These are phyloP conservation scores for Ogataea populi-albae DNA, from an alignment of 805 yeast genomes.

Conservation along the genomic window DNA sequence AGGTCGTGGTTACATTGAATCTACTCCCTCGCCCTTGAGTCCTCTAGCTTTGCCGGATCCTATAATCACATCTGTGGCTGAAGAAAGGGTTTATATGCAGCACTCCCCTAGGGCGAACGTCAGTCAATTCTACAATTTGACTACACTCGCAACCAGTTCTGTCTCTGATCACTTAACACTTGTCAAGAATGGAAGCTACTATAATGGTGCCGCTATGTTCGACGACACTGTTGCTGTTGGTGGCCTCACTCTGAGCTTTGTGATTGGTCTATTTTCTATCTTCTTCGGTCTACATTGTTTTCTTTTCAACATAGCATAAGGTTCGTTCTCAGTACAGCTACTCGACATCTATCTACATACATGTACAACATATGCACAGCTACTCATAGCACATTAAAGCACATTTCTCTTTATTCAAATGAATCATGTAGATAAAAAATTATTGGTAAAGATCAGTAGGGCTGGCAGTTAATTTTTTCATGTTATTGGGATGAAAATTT, in stretches of 20 bases:
- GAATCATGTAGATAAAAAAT: no score
- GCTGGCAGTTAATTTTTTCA: no score
- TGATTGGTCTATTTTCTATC: constrained; percentile 14
- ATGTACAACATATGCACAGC: no score
- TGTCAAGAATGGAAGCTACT: constrained; percentile 7
- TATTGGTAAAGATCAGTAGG: no score
- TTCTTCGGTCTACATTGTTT: constrained; percentile 15
- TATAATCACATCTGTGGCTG: neutral
- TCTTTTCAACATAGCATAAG: constrained; percentile 7
- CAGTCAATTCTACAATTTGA: constrained; percentile 1
- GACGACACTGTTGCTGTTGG: constrained; percentile 1
- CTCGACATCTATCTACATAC: neutral
- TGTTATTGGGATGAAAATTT: no score
- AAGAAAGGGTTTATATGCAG: neutral
- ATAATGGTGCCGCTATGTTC: constrained; percentile 8
- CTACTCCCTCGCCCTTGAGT: constrained; percentile 1
- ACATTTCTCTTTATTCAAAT: no score
- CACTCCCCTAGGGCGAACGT: neutral
- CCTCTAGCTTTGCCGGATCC: neutral
- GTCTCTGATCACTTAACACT: neutral
- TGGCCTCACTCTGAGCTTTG: constrained; percentile 7
- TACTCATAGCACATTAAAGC: no score
- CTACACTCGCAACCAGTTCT: constrained; percentile 1
- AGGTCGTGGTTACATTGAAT: constrained; percentile 9
- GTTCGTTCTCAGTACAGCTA: neutral